A percentile compares a stretch with the other conserved stretches of the same genome.
Conservation (phyloP, 345 rosid genomes). For the Microthlaspi erraticum region DNA sequence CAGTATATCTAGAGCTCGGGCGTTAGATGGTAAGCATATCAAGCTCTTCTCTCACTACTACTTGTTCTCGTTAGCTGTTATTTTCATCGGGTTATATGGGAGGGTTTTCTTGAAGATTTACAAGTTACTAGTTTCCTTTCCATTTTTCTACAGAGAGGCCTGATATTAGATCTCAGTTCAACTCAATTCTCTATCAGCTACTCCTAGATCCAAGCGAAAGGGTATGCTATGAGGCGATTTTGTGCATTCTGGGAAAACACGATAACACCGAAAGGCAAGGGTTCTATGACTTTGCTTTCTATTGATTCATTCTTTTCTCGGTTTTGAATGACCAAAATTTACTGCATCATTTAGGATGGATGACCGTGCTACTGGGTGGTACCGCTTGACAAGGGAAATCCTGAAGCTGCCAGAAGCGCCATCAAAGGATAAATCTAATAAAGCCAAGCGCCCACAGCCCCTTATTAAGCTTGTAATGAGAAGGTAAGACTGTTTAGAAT, state of each 20-base stretch:
- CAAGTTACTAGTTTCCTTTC: slow-evolving; percentile 38
- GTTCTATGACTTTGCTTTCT: slow-evolving; percentile 25
- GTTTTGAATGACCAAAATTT: slow-evolving; percentile 22
- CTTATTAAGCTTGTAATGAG: slow-evolving; percentile 98
- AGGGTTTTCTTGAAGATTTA: not conserved
- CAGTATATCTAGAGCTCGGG: slow-evolving; percentile 84
- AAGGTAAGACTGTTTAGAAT: slow-evolving; percentile 56
- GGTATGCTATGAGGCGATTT: slow-evolving; percentile 97
- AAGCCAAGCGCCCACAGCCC: slow-evolving; percentile 94
- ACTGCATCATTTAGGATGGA: slow-evolving; percentile 63
- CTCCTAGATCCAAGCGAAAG: slow-evolving; percentile 98
- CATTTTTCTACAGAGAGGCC: slow-evolving; percentile 75
- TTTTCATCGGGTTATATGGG: slow-evolving; percentile 17
- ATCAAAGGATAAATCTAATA: slow-evolving; percentile 84
- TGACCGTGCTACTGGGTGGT: slow-evolving; percentile 99
- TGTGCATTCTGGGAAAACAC: slow-evolving; percentile 84
- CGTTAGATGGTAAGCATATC: slow-evolving; percentile 79
- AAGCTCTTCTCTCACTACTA: slow-evolving; percentile 28
- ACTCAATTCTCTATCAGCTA: slow-evolving; percentile 90
- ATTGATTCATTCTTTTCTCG: slow-evolving; percentile 30
- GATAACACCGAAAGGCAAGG: slow-evolving; percentile 79
- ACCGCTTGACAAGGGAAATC: slow-evolving; percentile 95
- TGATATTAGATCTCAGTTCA: slow-evolving; percentile 92
- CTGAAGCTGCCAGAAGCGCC: slow-evolving; percentile 95
- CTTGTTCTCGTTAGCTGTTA: slow-evolving; percentile 17